Evolutionary conservation across 1,284 basidiomycete species (phyloP).

Genomic region (Grifola frondosa): DNA sequence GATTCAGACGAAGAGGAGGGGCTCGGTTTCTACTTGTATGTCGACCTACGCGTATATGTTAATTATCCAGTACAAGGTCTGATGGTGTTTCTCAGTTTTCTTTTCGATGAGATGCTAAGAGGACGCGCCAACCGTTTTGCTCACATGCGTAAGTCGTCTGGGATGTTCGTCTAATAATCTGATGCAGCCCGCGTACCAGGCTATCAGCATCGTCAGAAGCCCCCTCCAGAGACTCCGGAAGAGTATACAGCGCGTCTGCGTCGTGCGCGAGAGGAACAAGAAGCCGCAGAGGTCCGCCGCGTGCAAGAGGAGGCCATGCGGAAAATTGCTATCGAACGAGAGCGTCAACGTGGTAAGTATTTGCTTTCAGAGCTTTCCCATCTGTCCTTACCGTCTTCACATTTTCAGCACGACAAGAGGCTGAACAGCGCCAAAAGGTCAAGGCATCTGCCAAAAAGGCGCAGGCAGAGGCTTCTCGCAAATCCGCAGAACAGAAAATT

Average conservation of each 20-base stretch:
- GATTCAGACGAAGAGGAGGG: slow-evolving; percentile 30
- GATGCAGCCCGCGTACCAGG: slow-evolving; percentile 6
- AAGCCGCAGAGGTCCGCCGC: slow-evolving; percentile 50
- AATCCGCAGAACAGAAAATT: slow-evolving; percentile 49
- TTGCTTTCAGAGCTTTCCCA: slow-evolving; percentile 1
- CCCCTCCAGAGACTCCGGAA: slow-evolving; percentile 43
- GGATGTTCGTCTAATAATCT: background rate
- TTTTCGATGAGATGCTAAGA: slow-evolving; percentile 47
- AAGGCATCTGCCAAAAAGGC: slow-evolving; percentile 57
- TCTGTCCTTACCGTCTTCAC: background rate
- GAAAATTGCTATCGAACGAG: slow-evolving; percentile 45
- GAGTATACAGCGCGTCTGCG: slow-evolving; percentile 53
- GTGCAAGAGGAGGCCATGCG: slow-evolving; percentile 43
- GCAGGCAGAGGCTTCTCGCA: slow-evolving; percentile 48
- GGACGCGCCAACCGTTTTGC: slow-evolving; percentile 36
- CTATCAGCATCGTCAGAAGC: slow-evolving; percentile 15
- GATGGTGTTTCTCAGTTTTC: slow-evolving; percentile 34
- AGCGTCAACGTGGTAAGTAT: slow-evolving; percentile 52
- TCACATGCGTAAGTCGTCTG: slow-evolving; percentile 26
- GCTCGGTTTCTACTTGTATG: slow-evolving; percentile 45
- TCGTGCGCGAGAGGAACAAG: slow-evolving; percentile 49
- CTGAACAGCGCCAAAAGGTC: slow-evolving; percentile 55
- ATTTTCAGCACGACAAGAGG: slow-evolving; percentile 45
- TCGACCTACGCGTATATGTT: slow-evolving; percentile 4
- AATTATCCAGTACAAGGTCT: background rate